These are phyloP conservation scores for Didymella pomorum DNA, from an alignment of 2,329 filamentous ascomycete genomes.

Conservation along the genomic window DNA sequence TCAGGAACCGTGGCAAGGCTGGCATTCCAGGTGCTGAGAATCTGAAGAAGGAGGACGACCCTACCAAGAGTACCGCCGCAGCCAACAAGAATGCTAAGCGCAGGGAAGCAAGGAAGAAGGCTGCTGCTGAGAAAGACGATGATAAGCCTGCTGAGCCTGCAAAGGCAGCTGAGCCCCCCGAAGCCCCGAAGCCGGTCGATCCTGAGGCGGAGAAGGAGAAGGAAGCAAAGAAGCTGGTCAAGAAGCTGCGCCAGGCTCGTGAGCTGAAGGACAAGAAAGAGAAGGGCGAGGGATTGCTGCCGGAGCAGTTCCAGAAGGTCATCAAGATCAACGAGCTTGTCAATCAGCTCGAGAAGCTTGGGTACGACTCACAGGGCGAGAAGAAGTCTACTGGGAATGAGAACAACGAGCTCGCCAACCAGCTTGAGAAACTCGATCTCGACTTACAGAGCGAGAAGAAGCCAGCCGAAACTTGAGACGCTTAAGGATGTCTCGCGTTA, in stretches of 20 bases:
- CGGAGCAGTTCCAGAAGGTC: conserved; percentile 96
- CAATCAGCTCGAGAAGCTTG: conserved; percentile 82
- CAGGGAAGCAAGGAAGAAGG: conserved; percentile 70
- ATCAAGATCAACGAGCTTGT: conserved; percentile 96
- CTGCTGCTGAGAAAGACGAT: conserved; percentile 50
- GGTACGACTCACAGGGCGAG: conserved; percentile 82
- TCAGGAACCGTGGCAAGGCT: conserved; percentile 74
- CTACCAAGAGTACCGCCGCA: conserved; percentile 59
- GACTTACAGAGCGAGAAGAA: conserved; percentile 76
- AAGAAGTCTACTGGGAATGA: conserved; percentile 58
- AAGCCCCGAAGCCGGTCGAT: conserved; percentile 56
- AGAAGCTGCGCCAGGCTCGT: conserved; percentile 93
- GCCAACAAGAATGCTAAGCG: conserved; percentile 89
- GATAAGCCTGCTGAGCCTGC: conserved; percentile 41
- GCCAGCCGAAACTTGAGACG: conserved; percentile 51
- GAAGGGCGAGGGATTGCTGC: conserved; percentile 80
- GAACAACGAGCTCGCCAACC: conserved; percentile 81
- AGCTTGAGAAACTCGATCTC: conserved; percentile 85
- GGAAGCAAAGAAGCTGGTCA: conserved; percentile 88
- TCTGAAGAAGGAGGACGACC: conserved; percentile 55
- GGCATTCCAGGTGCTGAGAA: conserved; percentile 77
- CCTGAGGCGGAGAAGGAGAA: conserved; percentile 85
- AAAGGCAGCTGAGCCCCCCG: conserved; percentile 30
- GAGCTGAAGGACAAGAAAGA: conserved; percentile 93
- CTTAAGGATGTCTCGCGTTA: background rate